A percentile compares a stretch with the other conserved stretches of the same genome.
Conservation (phyloP, 2,329 filamentous ascomycete species). For the Blumeria graminis region DNA sequence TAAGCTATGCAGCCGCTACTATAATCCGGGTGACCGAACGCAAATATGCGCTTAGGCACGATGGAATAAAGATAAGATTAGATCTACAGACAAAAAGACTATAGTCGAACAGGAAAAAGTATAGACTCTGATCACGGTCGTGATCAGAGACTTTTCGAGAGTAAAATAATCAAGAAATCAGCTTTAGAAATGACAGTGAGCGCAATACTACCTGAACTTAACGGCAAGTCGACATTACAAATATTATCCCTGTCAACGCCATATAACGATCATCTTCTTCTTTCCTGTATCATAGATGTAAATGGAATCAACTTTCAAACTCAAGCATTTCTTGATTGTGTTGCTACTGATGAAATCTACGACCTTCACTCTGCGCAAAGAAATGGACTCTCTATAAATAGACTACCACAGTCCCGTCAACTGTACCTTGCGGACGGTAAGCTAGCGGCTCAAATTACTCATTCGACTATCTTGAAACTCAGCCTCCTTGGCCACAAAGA, state of each 20-base stretch:
- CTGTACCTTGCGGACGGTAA: not conserved
- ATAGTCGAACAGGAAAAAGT: not conserved
- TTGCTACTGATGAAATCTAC: constrained; percentile 1
- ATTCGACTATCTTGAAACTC: not conserved
- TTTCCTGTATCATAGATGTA: not conserved
- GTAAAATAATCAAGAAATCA: not conserved
- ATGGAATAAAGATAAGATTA: not conserved
- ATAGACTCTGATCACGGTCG: not conserved
- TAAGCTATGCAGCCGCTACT: not conserved
- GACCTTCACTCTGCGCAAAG: constrained; percentile 1
- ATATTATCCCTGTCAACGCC: not conserved
- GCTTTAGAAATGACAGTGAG: not conserved
- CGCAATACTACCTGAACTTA: not conserved
- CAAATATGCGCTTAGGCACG: not conserved
- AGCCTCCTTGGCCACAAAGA: not conserved
- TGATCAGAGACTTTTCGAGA: not conserved
- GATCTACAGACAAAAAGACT: not conserved
- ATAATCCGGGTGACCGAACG: not conserved
- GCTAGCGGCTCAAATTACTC: not conserved
- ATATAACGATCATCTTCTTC: not conserved
- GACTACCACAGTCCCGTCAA: not conserved
- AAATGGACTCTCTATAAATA: not conserved
- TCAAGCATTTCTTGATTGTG: constrained; percentile 1
- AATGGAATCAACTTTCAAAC: not conserved
- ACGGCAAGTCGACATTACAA: not conserved